Evolutionary conservation across 2,329 filamentous ascomycete species (phyloP), one percentile per base, ranked within the genome.

Genomic region (Akanthomyces dipterigenus): DNA sequence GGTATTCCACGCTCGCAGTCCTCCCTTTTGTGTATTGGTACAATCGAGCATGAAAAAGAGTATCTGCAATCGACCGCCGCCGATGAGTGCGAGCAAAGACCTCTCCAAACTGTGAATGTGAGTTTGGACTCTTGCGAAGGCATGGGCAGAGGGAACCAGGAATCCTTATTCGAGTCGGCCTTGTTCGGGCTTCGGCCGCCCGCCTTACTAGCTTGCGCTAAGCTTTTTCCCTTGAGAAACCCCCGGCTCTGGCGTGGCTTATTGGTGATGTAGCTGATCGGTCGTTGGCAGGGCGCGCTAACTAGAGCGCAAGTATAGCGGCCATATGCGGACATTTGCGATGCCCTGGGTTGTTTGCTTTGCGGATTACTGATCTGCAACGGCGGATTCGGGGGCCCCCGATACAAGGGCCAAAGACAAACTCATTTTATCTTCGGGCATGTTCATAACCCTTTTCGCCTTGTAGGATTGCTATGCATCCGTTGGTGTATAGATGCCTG

Each of bases 311-410:
- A 22, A 46, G 3, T 26, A 36, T 3, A n/a, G 28, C 55, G 55
- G 55, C 43, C 42, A 46, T 48, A 57, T 57, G 55, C 55, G 55
- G 55, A 20, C 28, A 24, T 57, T 57, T 26, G 55, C 12, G 43
- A 48, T 24, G 31, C 9, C n/a, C 4, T 36, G 11, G 2, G 18
- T 3, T 31, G 38, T 34, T 34, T 24, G 18, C 16, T 18, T 20
- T 2, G 12, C 12, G 20, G 42, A 57, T 57, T 57, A 57, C 28
- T 57, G 55, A 57, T 48, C 55, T 9, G 28, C 24, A 5, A n/a
- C 8, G n/a, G 4, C 55, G 16, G n/a, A 45, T 7, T 34, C 9
- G n/a, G 2, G 48, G 5, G 16, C 38, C 24, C 51, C 26, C 28
- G 36, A 42, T 18, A 2, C 6, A 16, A 16, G 8, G 31, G 7